Base-by-base conservation (phyloP, 1,284 basidiomycete genomes). In the Leccinum solheimii region DNA sequence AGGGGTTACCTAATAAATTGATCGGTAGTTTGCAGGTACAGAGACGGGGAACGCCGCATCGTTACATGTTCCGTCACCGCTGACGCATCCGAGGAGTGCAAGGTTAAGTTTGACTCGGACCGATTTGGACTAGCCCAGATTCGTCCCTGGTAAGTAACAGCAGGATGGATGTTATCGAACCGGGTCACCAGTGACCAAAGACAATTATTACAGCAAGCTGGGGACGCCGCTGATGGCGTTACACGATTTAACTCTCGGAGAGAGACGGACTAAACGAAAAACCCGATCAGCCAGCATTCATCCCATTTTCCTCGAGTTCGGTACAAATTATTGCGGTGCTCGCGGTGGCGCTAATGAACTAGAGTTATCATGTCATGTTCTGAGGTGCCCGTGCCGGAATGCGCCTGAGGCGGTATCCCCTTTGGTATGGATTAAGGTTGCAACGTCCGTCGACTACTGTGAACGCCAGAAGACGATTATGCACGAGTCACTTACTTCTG, bases 81-180 rank as follows among this genome's bases (percentile, higher is more conserved):
- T 56, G 57, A 51, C 56, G 14, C 36, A 48, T 52, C 49, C 49
- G 26, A 50, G 23, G 14, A 10, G 26, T 26, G 32, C 70, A 71
- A 71, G 30, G 68, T 69, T 71, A 72, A 59, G 67, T 71, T 69
- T 72, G 65, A 50, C 23, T 50, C 11, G 8, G 49, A 16, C 49
- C 51, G 26, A 52, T 55, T 48, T 9, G 52, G 27, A 23, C 2
- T 14, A 9, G n/a, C 57, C 59, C 58, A 61, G 45, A 48, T 48
- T 21, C 21, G 21, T 23, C 45, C 45, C 45, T 48, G 5, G 19
- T 13, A 48, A 21, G 43, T 21, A 14, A 48, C 43, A 19, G 10
- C n/a, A 19, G 34, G 36, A 16, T 14, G 1, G 7, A 23, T 48
- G 10, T 11, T 48, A 48, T 60, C 59, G 7, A 59, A 59, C 36